phyloP scores from a whole-genome alignment of 306 rosid species.

The Pterocarpus macrocarpus region DNA sequence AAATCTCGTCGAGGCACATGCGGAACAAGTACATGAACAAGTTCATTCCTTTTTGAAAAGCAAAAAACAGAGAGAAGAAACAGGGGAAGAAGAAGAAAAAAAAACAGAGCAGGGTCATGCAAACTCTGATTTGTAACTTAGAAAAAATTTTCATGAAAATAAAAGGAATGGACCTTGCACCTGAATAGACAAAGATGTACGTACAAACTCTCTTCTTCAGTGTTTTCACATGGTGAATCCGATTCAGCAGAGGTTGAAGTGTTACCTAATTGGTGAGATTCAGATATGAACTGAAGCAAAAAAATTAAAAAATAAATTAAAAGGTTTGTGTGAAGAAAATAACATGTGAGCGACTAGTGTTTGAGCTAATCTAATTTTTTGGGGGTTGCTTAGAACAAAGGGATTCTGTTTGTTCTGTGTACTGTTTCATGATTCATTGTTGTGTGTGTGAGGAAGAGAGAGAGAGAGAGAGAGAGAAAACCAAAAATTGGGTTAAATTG shows the following conservation, averaged over 20 bases:
- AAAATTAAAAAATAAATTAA: not conserved
- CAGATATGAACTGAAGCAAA: constrained; percentile 35
- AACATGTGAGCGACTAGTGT: constrained; percentile 80
- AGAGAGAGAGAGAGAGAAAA: not conserved
- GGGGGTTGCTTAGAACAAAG: constrained; percentile 71
- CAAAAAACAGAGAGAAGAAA: constrained; percentile 47
- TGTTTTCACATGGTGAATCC: constrained; percentile 49
- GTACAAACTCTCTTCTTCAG: constrained; percentile 6
- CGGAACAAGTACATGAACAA: constrained; percentile 43
- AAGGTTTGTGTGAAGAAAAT: constrained; percentile 56
- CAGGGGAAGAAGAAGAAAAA: not conserved
- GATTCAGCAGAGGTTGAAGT: constrained; percentile 70
- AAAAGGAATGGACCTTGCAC: constrained; percentile 60
- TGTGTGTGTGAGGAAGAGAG: not conserved
- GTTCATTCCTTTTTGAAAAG: constrained; percentile 65
- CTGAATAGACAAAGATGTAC: constrained; percentile 43
- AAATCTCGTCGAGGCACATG: constrained; percentile 4
- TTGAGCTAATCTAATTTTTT: constrained; percentile 37
- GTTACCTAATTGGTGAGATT: constrained; percentile 61
- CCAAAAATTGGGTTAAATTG: constrained; percentile 54
- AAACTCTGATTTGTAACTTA: constrained; percentile 62
- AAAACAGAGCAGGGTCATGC: constrained; percentile 63
- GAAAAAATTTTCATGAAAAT: constrained; percentile 43
- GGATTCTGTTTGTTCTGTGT: constrained; percentile 50
- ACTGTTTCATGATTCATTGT: not conserved